phyloP scores from a whole-genome alignment of 2,329 filamentous ascomycete species.

The Aspergillus neoniger region DNA sequence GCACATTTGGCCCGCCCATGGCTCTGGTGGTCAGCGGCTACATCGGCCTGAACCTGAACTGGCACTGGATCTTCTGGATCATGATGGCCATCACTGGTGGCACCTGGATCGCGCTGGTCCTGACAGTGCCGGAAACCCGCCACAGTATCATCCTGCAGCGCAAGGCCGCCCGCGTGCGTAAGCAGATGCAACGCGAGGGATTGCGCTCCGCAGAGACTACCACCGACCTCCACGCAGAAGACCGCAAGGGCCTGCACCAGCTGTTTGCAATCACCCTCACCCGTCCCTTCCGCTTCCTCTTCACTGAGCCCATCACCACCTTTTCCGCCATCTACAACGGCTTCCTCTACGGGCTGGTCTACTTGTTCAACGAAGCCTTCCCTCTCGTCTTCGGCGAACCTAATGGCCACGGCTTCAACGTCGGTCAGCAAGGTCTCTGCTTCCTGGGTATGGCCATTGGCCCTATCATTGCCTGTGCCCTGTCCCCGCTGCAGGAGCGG shows the following conservation, averaged over 20 bases:
- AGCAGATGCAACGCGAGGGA: constrained; percentile 47
- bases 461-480: constrained; percentile 62
- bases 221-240: constrained; percentile 37
- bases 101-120: constrained; percentile 51
- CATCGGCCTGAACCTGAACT: constrained; percentile 25
- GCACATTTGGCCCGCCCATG: constrained; percentile 39
- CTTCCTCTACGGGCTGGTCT: constrained; percentile 74
- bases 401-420: constrained; percentile 58
- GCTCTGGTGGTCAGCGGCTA: constrained; percentile 39
- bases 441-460: constrained; percentile 63
- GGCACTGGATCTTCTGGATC: constrained; percentile 62
- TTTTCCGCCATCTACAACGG: constrained; percentile 47
- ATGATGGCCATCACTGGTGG: constrained; percentile 58
- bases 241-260: constrained; percentile 68
- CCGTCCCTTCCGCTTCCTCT: constrained; percentile 56
- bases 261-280: constrained; percentile 70
- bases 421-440: constrained; percentile 56
- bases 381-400: constrained; percentile 66
- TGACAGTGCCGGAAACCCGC: constrained; percentile 57
- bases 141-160: constrained; percentile 57
- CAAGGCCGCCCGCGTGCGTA: constrained; percentile 56
- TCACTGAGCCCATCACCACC: constrained; percentile 32
- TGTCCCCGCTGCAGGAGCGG: constrained; percentile 52
- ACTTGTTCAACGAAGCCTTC: constrained; percentile 74
- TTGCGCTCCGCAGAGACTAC: constrained; percentile 62